These are phyloP conservation scores for Trypanosoma avium DNA, from an alignment of 208 protist species.

Conservation along the genomic window DNA sequence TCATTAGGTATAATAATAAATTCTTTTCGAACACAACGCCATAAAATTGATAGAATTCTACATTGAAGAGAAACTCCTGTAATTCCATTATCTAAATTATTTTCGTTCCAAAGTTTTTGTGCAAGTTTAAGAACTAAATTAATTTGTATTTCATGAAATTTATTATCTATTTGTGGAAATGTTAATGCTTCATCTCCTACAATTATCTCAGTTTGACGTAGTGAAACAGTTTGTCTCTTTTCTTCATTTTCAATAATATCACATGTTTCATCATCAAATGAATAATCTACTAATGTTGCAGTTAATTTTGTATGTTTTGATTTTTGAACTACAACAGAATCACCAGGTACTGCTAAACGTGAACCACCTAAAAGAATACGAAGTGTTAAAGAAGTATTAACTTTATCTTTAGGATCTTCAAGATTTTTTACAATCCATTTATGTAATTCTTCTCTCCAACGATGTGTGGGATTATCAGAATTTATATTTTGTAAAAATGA, in stretches of 20 bases:
- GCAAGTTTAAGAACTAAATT: slow-evolving; percentile 35
- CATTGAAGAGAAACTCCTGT: slow-evolving; percentile 33
- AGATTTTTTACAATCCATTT: slow-evolving; percentile 58
- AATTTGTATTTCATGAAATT: slow-evolving; percentile 38
- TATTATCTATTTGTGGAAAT: slow-evolving; percentile 38
- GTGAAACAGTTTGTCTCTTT: slow-evolving; percentile 43
- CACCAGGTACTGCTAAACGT: slow-evolving; percentile 71
- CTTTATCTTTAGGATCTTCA: slow-evolving; percentile 3
- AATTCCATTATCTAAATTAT: slow-evolving; percentile 12
- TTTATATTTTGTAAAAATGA: slow-evolving; percentile 76
- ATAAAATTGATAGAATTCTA: slow-evolving; percentile 56
- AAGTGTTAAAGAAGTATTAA: slow-evolving; percentile 62
- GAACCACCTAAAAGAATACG: slow-evolving; percentile 54
- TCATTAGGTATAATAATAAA: slow-evolving; percentile 14
- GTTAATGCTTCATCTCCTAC: slow-evolving; percentile 35
- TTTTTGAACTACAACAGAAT: slow-evolving; percentile 54
- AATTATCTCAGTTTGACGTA: slow-evolving; percentile 64
- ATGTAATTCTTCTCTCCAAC: slow-evolving; percentile 54
- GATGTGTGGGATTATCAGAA: slow-evolving; percentile 38
- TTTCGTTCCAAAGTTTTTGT: slow-evolving; percentile 12
- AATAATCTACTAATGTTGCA: slow-evolving; percentile 49
- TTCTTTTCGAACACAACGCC: slow-evolving; percentile 35
- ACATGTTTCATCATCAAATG: slow-evolving; percentile 64
- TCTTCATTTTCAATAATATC: slow-evolving; percentile 61
- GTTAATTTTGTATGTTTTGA: slow-evolving; percentile 37